Conservation (phyloP, 768 basidiomycete species). For the Agaricus blazei region DNA sequence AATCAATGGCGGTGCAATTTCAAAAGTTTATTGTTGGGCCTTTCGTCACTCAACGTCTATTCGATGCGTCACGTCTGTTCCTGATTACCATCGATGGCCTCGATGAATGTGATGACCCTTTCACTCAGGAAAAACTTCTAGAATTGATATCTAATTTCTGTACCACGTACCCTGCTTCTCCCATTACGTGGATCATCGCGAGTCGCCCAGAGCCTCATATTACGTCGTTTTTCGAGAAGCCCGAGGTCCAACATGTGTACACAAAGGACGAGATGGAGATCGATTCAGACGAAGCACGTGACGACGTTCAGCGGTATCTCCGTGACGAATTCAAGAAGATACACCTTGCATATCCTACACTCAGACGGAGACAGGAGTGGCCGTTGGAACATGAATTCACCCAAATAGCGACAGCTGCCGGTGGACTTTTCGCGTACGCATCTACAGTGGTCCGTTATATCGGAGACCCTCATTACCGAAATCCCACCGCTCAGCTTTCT, state of each 20-base stretch:
- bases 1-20: constrained; percentile 9
- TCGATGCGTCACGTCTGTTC: no score
- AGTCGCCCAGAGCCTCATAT: constrained; percentile 23
- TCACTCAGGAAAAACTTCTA: constrained; percentile 14
- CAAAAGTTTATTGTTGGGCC: neutral
- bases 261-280: neutral
- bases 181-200: constrained; percentile 18
- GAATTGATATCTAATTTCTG: neutral
- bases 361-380: constrained; percentile 9
- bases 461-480: constrained; percentile 2
- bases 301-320: constrained; percentile 11
- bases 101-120: neutral
- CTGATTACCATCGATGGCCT: no score
- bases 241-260: neutral
- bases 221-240: constrained; percentile 1
- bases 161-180: neutral
- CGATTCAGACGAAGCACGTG: constrained; percentile 10
- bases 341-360: neutral
- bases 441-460: constrained; percentile 19
- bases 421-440: constrained; percentile 21
- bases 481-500: neutral
- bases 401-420: constrained; percentile 14
- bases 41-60: no score
- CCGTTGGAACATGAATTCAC: constrained; percentile 11
- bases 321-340: constrained; percentile 9